Conservation (phyloP, 176 grass and related monocot genomes). For the Eleusine indica region DNA sequence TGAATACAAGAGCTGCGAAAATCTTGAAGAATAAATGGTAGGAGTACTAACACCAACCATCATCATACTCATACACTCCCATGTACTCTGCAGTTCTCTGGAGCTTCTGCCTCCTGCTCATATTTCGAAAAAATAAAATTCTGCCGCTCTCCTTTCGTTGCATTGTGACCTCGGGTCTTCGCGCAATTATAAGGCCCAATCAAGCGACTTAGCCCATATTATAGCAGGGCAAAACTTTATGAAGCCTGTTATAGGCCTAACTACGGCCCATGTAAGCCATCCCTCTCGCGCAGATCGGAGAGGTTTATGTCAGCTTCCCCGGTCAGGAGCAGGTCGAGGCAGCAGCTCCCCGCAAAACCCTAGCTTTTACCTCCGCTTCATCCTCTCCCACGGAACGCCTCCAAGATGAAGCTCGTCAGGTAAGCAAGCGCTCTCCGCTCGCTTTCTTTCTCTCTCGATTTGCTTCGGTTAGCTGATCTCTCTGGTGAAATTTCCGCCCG, state of each 20-base stretch:
- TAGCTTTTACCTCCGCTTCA: slow-evolving; percentile 43
- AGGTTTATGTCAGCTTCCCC: slow-evolving; percentile 30
- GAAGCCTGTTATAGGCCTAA: not conserved
- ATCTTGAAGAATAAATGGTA: slow-evolving; percentile 24
- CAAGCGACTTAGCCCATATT: not conserved
- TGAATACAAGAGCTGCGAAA: not conserved
- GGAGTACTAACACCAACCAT: not conserved
- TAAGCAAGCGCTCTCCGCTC: not conserved
- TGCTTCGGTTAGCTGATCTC: not conserved
- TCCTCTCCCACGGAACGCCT: slow-evolving; percentile 25
- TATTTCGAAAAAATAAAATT: too few species aligned
- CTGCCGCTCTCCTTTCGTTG: not conserved
- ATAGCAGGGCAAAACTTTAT: too few species aligned
- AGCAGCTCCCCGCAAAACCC: slow-evolving; percentile 58
- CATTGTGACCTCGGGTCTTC: not conserved
- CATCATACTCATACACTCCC: not conserved
- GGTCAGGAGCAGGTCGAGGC: slow-evolving; percentile 44
- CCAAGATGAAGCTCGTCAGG: slow-evolving; percentile 91
- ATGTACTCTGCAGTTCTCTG: not conserved
- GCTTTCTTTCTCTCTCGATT: not conserved
- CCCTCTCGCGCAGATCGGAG: not conserved
- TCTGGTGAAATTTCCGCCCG: slow-evolving; percentile 15
- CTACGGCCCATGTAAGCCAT: slow-evolving; percentile 3
- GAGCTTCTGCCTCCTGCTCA: too few species aligned
- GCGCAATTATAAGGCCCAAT: not conserved